Evolutionary conservation across 352 stramenopile genomes (phyloP).

Genomic region (Nothophytophthora sp.): DNA sequence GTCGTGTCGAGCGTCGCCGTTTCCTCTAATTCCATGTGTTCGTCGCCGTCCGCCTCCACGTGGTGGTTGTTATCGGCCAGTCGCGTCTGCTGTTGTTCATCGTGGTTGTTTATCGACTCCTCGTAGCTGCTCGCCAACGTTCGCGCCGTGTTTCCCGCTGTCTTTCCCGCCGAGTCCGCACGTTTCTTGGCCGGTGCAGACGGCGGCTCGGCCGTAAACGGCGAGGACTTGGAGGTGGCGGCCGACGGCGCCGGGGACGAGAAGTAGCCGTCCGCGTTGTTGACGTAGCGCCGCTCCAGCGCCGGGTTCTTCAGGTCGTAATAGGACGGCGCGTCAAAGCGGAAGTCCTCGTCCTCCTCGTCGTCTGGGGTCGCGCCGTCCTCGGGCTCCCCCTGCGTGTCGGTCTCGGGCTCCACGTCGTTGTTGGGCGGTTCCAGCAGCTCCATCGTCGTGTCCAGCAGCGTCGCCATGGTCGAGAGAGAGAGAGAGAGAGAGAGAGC

Average conservation of each 20-base stretch:
- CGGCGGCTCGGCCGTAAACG: conserved; percentile 1
- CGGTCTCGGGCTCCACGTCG: background rate
- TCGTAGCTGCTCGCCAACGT: background rate
- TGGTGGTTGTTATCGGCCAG: conserved; percentile 5
- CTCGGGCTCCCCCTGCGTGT: conserved; percentile 28
- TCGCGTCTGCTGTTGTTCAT: background rate
- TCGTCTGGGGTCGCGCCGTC: conserved; percentile 25
- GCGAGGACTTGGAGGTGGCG: conserved; percentile 10
- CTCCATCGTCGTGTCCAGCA: conserved; percentile 49
- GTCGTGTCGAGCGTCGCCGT: conserved; percentile 47
- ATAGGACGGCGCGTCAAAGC: conserved; percentile 80
- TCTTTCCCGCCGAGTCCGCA: background rate
- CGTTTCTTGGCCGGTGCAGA: background rate
- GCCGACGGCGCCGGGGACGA: conserved; percentile 29
- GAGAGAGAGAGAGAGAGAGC: background rate
- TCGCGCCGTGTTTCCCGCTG: background rate
- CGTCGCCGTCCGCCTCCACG: conserved; percentile 31
- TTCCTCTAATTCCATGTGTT: conserved; percentile 46
- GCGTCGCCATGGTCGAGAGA: conserved; percentile 20
- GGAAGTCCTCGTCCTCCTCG: conserved; percentile 67
- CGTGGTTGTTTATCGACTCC: conserved; percentile 1
- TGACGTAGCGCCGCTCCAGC: conserved; percentile 75
- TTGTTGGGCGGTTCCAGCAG: conserved; percentile 13
- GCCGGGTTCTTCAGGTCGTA: conserved; percentile 82
- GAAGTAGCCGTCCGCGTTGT: conserved; percentile 88